Evolutionary conservation across 2,329 filamentous ascomycete species (phyloP).

Genomic region (Fusarium brevicatenulatum): DNA sequence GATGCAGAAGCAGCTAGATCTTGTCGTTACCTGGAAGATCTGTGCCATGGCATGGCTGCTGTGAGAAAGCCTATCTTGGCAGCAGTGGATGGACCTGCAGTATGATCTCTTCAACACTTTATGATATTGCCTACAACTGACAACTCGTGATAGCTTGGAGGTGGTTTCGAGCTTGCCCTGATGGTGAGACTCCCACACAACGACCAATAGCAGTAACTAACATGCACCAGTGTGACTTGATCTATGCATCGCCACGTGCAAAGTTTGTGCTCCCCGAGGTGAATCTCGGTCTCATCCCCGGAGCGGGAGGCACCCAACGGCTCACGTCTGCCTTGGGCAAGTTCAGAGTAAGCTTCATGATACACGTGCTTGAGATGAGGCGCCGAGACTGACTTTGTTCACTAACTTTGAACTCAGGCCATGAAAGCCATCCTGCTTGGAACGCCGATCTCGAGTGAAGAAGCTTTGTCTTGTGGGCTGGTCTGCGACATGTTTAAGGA

Average conservation of each 20-base stretch:
- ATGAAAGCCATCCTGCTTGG: slow-evolving; percentile 46
- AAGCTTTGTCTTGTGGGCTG: slow-evolving; percentile 20
- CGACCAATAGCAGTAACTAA: not conserved
- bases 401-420: slow-evolving; percentile 29
- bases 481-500: slow-evolving; percentile 38
- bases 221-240: slow-evolving; percentile 48
- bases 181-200: slow-evolving; percentile 44
- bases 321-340: slow-evolving; percentile 50
- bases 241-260: slow-evolving; percentile 47
- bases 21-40: slow-evolving; percentile 50
- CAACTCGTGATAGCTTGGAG: slow-evolving; percentile 50
- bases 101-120: not conserved
- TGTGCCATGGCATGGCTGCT: slow-evolving; percentile 45
- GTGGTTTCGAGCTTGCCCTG: slow-evolving; percentile 57
- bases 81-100: slow-evolving; percentile 49
- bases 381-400: slow-evolving; percentile 1
- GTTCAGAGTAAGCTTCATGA: slow-evolving; percentile 45
- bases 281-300: slow-evolving; percentile 51
- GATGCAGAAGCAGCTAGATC: slow-evolving; percentile 40
- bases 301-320: slow-evolving; percentile 51
- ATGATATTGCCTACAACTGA: not conserved
- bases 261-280: slow-evolving; percentile 52
- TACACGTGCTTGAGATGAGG: slow-evolving; percentile 1
- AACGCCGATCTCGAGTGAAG: slow-evolving; percentile 41
- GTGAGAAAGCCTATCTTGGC: slow-evolving; percentile 56